Percentiles rank a stretch among this genome's conserved stretches.
Conservation (phyloP, 1,139 yeast genomes). For the Magnusiomyces starmeri region DNA sequence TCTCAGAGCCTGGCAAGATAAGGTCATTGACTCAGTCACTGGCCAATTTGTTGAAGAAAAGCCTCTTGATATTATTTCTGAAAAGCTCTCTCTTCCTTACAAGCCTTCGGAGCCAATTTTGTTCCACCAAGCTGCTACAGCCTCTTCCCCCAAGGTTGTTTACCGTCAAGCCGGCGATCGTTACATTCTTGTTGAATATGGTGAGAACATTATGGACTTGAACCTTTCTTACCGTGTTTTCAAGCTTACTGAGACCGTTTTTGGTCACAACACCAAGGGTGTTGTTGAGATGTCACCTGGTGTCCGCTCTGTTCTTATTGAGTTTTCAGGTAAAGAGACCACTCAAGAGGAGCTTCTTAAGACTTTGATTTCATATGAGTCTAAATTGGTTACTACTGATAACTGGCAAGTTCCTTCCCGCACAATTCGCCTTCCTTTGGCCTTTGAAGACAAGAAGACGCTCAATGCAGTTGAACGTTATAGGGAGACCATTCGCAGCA, state of each 20-base stretch:
- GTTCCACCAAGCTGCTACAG: slow-evolving; percentile 36
- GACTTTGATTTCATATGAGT: slow-evolving; percentile 64
- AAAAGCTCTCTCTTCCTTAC: slow-evolving; percentile 8
- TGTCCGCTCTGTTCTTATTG: slow-evolving; percentile 87
- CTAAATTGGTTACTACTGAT: slow-evolving; percentile 61
- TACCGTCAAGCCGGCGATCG: slow-evolving; percentile 98
- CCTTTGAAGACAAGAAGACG: slow-evolving; percentile 87
- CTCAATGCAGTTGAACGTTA: slow-evolving; percentile 84
- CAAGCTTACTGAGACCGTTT: slow-evolving; percentile 66
- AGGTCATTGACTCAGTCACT: slow-evolving; percentile 19
- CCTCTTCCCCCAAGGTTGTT: slow-evolving; percentile 60
- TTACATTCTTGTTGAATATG: slow-evolving; percentile 83
- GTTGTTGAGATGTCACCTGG: slow-evolving; percentile 95
- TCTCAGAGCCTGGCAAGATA: slow-evolving; percentile 55
- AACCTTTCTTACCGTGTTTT: slow-evolving; percentile 80
- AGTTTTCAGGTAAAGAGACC: slow-evolving; percentile 56
- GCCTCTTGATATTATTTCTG: slow-evolving; percentile 15
- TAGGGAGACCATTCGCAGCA: slow-evolving; percentile 83
- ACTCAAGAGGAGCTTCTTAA: slow-evolving; percentile 53
- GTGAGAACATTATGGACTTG: slow-evolving; percentile 79
- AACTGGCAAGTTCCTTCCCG: slow-evolving; percentile 85
- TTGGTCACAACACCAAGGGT: slow-evolving; percentile 51
- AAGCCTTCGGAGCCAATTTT: slow-evolving; percentile 45
- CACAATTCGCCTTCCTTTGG: slow-evolving; percentile 83
- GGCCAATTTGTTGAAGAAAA: slow-evolving; percentile 14